Evolutionary conservation across 805 yeast species (phyloP).

Genomic region (Starmerella apicola): DNA sequence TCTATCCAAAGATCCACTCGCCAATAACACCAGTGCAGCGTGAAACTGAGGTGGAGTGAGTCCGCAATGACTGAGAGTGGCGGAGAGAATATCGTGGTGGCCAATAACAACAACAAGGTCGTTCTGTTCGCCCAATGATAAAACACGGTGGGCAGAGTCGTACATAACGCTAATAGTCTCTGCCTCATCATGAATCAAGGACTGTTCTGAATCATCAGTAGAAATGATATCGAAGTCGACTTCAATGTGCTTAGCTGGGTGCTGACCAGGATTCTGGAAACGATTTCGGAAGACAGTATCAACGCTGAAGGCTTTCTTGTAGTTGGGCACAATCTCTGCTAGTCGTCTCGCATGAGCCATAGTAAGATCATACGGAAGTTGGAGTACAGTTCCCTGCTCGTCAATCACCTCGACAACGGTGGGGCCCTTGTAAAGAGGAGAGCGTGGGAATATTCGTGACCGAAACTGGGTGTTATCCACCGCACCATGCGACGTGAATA

Average conservation of each 20-base stretch:
- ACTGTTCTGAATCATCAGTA: constrained; percentile 23
- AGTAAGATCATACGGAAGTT: constrained; percentile 79
- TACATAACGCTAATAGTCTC: constrained; percentile 75
- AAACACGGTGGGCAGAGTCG: constrained; percentile 44
- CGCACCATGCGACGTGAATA: constrained; percentile 79
- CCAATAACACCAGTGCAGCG: constrained; percentile 57
- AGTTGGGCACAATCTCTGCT: constrained; percentile 47
- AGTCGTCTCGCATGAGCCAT: constrained; percentile 79
- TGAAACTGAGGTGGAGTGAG: constrained; percentile 61
- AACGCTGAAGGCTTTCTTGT: constrained; percentile 54
- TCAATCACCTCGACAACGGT: constrained; percentile 72
- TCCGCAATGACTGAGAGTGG: constrained; percentile 70
- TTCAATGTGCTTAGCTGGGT: constrained; percentile 67
- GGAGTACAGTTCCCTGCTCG: constrained; percentile 74
- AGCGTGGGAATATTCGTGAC: constrained; percentile 67
- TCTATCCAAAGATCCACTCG: constrained; percentile 59
- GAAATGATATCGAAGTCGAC: constrained; percentile 75
- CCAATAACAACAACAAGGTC: constrained; percentile 54
- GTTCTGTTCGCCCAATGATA: constrained; percentile 54
- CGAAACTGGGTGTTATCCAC: constrained; percentile 50
- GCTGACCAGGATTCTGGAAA: constrained; percentile 30
- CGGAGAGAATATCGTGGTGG: constrained; percentile 68
- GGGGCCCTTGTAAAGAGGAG: constrained; percentile 54
- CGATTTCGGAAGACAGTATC: constrained; percentile 61
- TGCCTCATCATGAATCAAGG: constrained; percentile 57